These are phyloP conservation scores for Fusarium sp. DNA, from an alignment of 2,329 filamentous ascomycete genomes.

Conservation along the genomic window DNA sequence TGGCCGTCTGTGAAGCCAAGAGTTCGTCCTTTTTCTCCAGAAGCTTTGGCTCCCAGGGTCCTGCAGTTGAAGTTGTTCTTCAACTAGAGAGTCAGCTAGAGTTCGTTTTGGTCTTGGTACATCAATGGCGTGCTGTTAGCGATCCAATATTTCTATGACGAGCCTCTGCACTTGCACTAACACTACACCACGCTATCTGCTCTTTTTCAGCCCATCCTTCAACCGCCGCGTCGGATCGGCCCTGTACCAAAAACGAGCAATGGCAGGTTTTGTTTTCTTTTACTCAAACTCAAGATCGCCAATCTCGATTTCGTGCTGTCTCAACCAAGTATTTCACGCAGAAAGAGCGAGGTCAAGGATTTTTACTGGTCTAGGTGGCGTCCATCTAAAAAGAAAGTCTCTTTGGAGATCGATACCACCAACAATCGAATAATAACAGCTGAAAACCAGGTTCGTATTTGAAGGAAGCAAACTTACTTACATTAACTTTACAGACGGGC, in stretches of 20 bases:
- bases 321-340: conserved; percentile 30
- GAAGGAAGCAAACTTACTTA: conserved; percentile 7
- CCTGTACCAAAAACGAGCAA: conserved; percentile 16
- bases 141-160: conserved; percentile 32
- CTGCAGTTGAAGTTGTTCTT: conserved; percentile 11
- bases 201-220: conserved; percentile 21
- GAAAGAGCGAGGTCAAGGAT: conserved; percentile 26
- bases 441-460: conserved; percentile 17
- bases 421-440: neutral
- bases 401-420: conserved; percentile 19
- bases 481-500: conserved; percentile 7
- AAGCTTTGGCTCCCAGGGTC: conserved; percentile 29
- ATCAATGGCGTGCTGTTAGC: conserved; percentile 36
- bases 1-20: neutral
- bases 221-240: conserved; percentile 32
- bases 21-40: conserved; percentile 17
- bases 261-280: conserved; percentile 28
- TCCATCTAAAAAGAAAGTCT: conserved; percentile 7
- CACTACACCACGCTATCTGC: neutral
- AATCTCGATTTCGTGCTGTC: conserved; percentile 44
- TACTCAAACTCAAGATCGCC: conserved; percentile 37
- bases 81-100: neutral
- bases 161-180: conserved; percentile 14
- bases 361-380: conserved; percentile 35
- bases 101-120: neutral